Evolutionary conservation across 1,284 basidiomycete genomes (phyloP).

Genomic region (Cutaneotrichosporon sp.): DNA sequence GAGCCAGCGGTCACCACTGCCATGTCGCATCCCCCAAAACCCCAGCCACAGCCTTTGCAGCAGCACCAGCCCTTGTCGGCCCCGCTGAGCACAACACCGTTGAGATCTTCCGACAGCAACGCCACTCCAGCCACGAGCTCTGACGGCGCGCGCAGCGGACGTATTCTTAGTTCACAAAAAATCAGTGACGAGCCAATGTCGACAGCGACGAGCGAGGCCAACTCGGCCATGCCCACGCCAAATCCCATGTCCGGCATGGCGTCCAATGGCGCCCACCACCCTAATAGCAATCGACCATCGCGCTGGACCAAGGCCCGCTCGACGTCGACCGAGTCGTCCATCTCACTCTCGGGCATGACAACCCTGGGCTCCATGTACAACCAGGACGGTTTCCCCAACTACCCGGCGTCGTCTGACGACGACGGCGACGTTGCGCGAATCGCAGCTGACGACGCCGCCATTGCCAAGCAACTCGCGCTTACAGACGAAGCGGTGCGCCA

Average conservation of each 20-base stretch:
- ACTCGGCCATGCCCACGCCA: not conserved
- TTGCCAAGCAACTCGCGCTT: slow-evolving; percentile 29
- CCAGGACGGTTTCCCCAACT: slow-evolving; percentile 38
- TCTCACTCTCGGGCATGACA: slow-evolving; percentile 18
- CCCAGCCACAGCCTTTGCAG: too few relatives aligned
- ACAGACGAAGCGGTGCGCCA: slow-evolving; percentile 42
- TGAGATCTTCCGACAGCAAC: not conserved
- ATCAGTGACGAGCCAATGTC: slow-evolving; percentile 2
- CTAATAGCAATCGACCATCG: not conserved
- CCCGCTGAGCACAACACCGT: not conserved
- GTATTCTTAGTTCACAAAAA: slow-evolving; percentile 2
- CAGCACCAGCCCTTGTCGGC: not conserved
- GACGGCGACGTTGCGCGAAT: slow-evolving; percentile 21
- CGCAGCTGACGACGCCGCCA: slow-evolving; percentile 14
- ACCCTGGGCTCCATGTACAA: slow-evolving; percentile 42
- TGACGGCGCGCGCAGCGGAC: not conserved
- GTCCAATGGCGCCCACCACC: slow-evolving; percentile 7
- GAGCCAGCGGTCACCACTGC: slow-evolving; percentile 5
- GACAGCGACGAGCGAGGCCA: not conserved
- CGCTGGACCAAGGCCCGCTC: slow-evolving; percentile 25
- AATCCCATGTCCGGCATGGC: slow-evolving; percentile 1
- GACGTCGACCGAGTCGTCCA: slow-evolving; percentile 35
- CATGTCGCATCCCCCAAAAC: too few relatives aligned
- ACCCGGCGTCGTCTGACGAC: slow-evolving; percentile 15
- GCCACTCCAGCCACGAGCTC: not conserved